phyloP scores from a whole-genome alignment of 306 rosid species.

The Amphicarpaea edgeworthii region DNA sequence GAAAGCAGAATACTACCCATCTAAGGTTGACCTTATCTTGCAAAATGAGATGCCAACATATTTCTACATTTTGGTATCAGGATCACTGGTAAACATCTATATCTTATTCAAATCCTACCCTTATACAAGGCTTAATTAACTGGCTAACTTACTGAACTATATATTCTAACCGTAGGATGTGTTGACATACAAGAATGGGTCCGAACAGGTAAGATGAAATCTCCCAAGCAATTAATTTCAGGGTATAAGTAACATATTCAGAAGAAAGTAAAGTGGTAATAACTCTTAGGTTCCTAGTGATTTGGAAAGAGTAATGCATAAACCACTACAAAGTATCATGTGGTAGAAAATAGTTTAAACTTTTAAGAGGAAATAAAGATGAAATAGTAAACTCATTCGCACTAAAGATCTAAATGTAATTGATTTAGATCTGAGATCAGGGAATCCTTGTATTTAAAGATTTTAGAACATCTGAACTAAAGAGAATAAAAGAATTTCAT shows the following conservation, averaged over 20 bases:
- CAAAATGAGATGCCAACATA: constrained; percentile 85
- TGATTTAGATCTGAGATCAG: constrained; percentile 19
- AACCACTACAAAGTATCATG: constrained; percentile 11
- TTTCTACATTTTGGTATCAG: constrained; percentile 81
- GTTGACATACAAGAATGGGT: constrained; percentile 69
- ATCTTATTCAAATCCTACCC: constrained; percentile 32
- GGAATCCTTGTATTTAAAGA: constrained; percentile 10
- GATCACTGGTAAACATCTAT: constrained; percentile 70
- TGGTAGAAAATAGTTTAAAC: not conserved
- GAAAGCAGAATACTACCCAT: constrained; percentile 88
- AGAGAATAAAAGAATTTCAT: constrained; percentile 30
- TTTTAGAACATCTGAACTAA: constrained; percentile 14
- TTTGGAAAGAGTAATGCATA: constrained; percentile 1
- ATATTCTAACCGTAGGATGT: constrained; percentile 78
- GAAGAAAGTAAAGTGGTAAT: constrained; percentile 36
- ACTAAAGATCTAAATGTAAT: constrained; percentile 12
- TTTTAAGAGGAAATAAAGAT: constrained; percentile 15
- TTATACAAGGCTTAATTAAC: constrained; percentile 18
- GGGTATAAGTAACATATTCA: constrained; percentile 25
- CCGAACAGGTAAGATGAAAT: constrained; percentile 72
- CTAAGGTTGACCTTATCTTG: constrained; percentile 82
- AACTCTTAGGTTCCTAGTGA: constrained; percentile 21
- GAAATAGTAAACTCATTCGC: not conserved
- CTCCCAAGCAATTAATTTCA: constrained; percentile 18
- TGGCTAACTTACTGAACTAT: constrained; percentile 36